Base-by-base conservation (phyloP, 2,329 filamentous ascomycete genomes). In the Pseudohalonectria lignicola region DNA sequence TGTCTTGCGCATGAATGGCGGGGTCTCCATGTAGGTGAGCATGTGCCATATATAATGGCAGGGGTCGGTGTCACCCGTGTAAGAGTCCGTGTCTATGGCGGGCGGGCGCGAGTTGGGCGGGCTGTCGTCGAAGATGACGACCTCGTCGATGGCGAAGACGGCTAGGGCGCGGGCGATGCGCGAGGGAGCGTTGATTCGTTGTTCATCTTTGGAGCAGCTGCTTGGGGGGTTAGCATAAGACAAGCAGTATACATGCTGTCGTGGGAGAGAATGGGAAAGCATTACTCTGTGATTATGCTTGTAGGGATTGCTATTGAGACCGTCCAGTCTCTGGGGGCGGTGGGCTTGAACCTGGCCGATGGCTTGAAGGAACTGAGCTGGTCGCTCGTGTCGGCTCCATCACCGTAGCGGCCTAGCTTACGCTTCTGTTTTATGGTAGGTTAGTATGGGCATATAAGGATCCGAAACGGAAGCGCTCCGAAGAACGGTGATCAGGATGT, bases 71-170 rank as follows among this genome's bases (percentile, higher is more conserved):
- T 79, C 82, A 45, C 79, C 82, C 1, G 82, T 86, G 60, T 77
- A 70, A 49, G 64, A 57, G 34, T 66, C 57, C 36, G 66, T 63
- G 47, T 76, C 70, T 36, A 71, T 63, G 39, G 59, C 59, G 16
- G 57, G 55, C 21, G 65, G 61, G 23, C 69, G 68, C 23, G 64
- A 51, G 12, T 66, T 60, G 6, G 49, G 36, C 2, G 69, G 68
- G 26, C 67, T 68, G 59, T 93, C 86, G 52, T 90, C 78, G 56
- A 83, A 94, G 39, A 94, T 64, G 36, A 94, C 69, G 21, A 93
- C 70, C 60, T 94, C 86, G 54, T 94, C 86, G 47, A 94, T 72
- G 51, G 76, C 81, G 61, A 92, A 93, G 45, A 93, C 80, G 43
- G 84, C 82, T 37, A 86, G 71, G 25, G 85, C 84, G 38, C 86